Evolutionary conservation across 352 stramenopile genomes (phyloP).

Genomic region (Phytopythium litorale): DNA sequence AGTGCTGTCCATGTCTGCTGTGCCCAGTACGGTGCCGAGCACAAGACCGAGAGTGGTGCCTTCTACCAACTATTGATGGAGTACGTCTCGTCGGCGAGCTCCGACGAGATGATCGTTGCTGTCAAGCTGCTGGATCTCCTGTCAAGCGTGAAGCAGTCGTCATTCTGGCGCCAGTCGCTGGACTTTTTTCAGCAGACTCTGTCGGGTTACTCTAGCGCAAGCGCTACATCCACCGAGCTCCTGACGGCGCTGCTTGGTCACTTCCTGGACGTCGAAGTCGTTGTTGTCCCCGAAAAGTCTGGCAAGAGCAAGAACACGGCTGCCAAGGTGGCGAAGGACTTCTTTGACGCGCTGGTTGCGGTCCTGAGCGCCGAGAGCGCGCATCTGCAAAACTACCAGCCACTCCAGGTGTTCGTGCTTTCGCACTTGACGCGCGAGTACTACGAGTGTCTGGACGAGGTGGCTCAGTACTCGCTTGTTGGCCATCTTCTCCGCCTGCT

Average conservation of each 20-base stretch:
- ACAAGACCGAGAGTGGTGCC: constrained; percentile 17
- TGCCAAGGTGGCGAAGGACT: constrained; percentile 39
- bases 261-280: constrained; percentile 41
- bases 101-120: constrained; percentile 38
- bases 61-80: constrained; percentile 48
- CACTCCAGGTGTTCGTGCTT: constrained; percentile 44
- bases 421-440: constrained; percentile 30
- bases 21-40: constrained; percentile 30
- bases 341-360: constrained; percentile 45
- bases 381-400: constrained; percentile 38
- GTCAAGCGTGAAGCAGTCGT: constrained; percentile 34
- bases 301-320: constrained; percentile 10
- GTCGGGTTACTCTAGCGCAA: constrained; percentile 13
- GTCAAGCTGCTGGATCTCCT: constrained; percentile 67
- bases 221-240: constrained; percentile 16
- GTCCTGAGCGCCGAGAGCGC: constrained; percentile 38
- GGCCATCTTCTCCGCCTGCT: constrained; percentile 49
- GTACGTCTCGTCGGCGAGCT: constrained; percentile 42
- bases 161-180: constrained; percentile 64
- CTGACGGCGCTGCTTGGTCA: constrained; percentile 48
- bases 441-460: constrained; percentile 47
- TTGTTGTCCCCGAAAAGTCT: constrained; percentile 22
- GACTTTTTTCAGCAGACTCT: constrained; percentile 61
- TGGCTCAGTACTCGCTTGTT: constrained; percentile 44
- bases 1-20: constrained; percentile 51